phyloP scores from a whole-genome alignment of 805 yeast species.

The Candida nemodendra region DNA sequence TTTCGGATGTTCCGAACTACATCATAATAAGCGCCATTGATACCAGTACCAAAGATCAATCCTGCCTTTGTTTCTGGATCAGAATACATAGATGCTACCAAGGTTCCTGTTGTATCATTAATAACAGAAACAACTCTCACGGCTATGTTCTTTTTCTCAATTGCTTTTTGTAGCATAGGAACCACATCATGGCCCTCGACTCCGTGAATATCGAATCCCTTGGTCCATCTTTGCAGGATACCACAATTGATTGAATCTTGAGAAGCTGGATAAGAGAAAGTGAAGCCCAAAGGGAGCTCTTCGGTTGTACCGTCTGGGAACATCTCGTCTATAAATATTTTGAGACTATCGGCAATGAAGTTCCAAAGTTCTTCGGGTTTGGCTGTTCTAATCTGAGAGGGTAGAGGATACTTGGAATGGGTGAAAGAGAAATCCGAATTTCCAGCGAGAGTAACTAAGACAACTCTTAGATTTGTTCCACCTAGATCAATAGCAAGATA shows the following conservation, averaged over 20 bases:
- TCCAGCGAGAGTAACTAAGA: conserved; percentile 81
- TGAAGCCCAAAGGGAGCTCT: conserved; percentile 83
- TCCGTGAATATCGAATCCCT: conserved; percentile 90
- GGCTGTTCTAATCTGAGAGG: conserved; percentile 75
- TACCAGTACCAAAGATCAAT: conserved; percentile 94
- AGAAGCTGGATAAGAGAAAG: conserved; percentile 87
- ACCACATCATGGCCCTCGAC: conserved; percentile 96
- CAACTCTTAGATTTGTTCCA: conserved; percentile 95
- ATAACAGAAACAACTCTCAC: conserved; percentile 88
- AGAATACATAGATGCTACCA: conserved; percentile 91
- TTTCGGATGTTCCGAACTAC: conserved; percentile 70
- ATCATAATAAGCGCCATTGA: conserved; percentile 96
- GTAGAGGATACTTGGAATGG: conserved; percentile 84
- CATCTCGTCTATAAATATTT: conserved; percentile 61
- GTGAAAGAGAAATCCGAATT: conserved; percentile 79
- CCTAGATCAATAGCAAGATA: conserved; percentile 94
- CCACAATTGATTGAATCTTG: conserved; percentile 86
- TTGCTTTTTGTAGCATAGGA: conserved; percentile 80
- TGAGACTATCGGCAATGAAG: conserved; percentile 81
- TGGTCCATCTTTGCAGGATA: conserved; percentile 92
- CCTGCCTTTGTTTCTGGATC: conserved; percentile 92
- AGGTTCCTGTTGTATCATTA: conserved; percentile 96
- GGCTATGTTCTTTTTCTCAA: conserved; percentile 64
- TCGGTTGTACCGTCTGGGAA: conserved; percentile 60
- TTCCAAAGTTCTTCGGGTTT: conserved; percentile 73